Conservation (phyloP, 1,139 yeast genomes). For the Pichia sp. region DNA sequence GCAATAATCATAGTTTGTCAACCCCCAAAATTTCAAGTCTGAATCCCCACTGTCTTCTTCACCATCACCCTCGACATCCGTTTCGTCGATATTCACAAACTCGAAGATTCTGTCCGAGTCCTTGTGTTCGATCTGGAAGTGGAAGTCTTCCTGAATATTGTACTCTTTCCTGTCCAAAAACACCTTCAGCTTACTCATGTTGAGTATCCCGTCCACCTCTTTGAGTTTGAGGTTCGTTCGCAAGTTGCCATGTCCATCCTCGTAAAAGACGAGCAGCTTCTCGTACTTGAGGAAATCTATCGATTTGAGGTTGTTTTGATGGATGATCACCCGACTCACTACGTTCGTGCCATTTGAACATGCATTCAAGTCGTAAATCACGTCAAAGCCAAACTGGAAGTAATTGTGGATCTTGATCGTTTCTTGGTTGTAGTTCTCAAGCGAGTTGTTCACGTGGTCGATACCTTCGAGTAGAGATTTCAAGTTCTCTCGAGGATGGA, state of each 20-base stretch:
- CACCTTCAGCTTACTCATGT: constrained; percentile 34
- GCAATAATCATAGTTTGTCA: constrained; percentile 47
- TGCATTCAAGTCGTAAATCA: constrained; percentile 44
- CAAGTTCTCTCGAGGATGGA: neutral
- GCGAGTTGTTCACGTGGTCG: neutral
- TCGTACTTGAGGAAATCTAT: constrained; percentile 52
- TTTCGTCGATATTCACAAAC: neutral
- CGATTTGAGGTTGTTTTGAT: constrained; percentile 50
- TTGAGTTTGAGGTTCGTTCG: neutral
- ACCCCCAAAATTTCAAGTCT: constrained; percentile 45
- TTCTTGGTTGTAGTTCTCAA: constrained; percentile 9
- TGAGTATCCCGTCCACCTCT: neutral
- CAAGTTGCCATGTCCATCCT: neutral
- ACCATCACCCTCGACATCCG: neutral
- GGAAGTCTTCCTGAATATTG: constrained; percentile 36
- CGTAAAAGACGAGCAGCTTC: constrained; percentile 18
- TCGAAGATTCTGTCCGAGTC: neutral
- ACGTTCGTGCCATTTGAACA: constrained; percentile 31
- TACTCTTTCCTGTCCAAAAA: constrained; percentile 49
- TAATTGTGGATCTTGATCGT: constrained; percentile 51
- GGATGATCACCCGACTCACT: constrained; percentile 45
- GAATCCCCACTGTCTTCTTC: constrained; percentile 9
- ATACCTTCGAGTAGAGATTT: neutral
- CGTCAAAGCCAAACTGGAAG: constrained; percentile 51
- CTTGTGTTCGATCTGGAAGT: constrained; percentile 18